Conservation (phyloP, 2,329 filamentous ascomycete species). For the Talaromyces rugulosus region DNA sequence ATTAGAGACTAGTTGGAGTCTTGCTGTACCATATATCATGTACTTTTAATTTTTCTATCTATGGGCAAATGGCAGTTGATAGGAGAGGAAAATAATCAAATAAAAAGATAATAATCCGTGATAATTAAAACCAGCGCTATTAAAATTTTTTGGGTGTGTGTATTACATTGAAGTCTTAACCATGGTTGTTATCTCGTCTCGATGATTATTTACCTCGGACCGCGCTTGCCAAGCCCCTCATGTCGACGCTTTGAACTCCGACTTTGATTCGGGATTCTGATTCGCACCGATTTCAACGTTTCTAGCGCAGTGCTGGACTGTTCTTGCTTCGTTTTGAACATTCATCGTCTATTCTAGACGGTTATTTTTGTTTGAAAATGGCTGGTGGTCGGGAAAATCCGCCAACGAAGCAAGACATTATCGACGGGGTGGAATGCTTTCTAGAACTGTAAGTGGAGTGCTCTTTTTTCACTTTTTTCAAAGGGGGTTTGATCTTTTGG, state of each 20-base stretch:
- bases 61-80: background rate
- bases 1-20: conserved; percentile 2
- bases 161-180: no score
- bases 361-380: background rate
- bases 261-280: background rate
- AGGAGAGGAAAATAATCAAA: background rate
- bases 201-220: background rate
- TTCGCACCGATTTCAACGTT: background rate
- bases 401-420: conserved; percentile 8
- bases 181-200: no score
- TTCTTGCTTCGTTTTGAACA: background rate
- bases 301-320: background rate
- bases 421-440: conserved; percentile 7
- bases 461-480: background rate
- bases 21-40: conserved; percentile 4
- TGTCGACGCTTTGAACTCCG: background rate
- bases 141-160: background rate
- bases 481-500: no score
- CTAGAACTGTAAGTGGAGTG: conserved; percentile 6
- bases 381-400: background rate
- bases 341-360: background rate
- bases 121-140: background rate
- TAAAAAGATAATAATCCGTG: background rate
- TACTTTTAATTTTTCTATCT: conserved; percentile 5
- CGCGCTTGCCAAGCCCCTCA: background rate